A percentile compares a stretch with the other conserved stretches of the same genome.
phyloP scores from a whole-genome alignment of 805 yeast genomes.

The Saccharomycodes ludwigii region DNA sequence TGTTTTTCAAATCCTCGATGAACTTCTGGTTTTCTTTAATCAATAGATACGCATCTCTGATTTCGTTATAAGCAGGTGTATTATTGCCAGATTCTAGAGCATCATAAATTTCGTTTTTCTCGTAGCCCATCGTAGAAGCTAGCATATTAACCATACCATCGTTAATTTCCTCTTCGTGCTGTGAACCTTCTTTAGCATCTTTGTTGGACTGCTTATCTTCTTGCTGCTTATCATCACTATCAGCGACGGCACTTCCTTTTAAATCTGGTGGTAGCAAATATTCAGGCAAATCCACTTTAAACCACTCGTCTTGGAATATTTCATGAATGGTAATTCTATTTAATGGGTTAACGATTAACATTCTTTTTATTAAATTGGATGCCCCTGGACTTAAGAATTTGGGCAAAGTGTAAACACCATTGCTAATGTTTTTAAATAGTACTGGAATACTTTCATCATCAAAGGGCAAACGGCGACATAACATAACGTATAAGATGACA shows the following conservation, averaged over 20 bases:
- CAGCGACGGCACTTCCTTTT: conserved; percentile 4
- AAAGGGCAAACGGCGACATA: conserved; percentile 89
- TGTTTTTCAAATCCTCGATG: conserved; percentile 49
- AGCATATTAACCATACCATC: conserved; percentile 66
- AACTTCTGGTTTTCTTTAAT: conserved; percentile 68
- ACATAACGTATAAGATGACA: conserved; percentile 87
- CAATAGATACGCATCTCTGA: conserved; percentile 73
- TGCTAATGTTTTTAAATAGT: conserved; percentile 78
- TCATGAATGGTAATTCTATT: conserved; percentile 88
- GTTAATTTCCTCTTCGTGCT: conserved; percentile 52
- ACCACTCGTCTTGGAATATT: conserved; percentile 92
- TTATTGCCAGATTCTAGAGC: conserved; percentile 38
- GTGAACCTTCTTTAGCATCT: no score
- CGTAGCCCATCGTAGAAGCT: conserved; percentile 79
- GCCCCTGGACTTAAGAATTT: conserved; percentile 80
- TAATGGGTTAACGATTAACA: conserved; percentile 91
- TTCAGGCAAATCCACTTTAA: conserved; percentile 66
- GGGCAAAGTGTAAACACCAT: conserved; percentile 87
- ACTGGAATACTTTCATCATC: conserved; percentile 96
- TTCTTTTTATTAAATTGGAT: conserved; percentile 64
- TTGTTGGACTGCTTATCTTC: no score
- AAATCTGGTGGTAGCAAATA: conserved; percentile 47
- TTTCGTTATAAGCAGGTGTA: conserved; percentile 53
- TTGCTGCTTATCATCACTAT: conserved; percentile 4
- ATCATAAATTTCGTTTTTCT: conserved; percentile 67